Percentiles rank a stretch among this genome's conserved stretches.
These are phyloP conservation scores for Solanum piurae DNA, from an alignment of 257 asterid species.

Conservation along the genomic window DNA sequence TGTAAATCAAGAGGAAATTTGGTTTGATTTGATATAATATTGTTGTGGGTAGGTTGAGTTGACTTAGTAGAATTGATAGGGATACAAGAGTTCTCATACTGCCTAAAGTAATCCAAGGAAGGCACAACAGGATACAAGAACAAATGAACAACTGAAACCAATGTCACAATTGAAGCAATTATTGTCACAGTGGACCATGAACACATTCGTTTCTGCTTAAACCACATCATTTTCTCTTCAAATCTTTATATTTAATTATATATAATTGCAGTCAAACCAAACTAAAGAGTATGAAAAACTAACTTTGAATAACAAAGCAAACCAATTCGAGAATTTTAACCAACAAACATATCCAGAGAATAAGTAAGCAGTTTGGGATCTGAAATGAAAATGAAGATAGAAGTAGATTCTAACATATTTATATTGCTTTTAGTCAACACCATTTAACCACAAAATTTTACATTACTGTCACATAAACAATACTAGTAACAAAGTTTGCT, in stretches of 20 bases:
- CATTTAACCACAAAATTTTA: no score
- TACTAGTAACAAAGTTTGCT: not conserved
- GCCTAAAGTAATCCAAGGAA: constrained; percentile 45
- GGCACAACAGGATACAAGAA: constrained; percentile 56
- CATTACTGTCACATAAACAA: no score
- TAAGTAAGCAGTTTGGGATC: not conserved
- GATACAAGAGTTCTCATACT: constrained; percentile 31
- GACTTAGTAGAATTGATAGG: constrained; percentile 15
- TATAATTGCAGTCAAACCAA: not conserved
- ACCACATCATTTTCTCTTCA: constrained; percentile 51
- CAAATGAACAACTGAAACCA: constrained; percentile 63
- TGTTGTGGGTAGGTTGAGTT: constrained; percentile 3
- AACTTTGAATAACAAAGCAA: not conserved
- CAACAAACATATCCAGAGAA: not conserved
- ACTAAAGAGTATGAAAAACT: no score
- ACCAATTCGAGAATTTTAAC: not conserved
- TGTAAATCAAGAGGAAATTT: constrained; percentile 55
- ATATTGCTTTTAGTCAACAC: not conserved
- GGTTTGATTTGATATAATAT: constrained; percentile 2
- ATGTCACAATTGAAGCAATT: constrained; percentile 50
- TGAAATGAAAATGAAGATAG: not conserved
- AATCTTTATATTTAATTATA: not conserved
- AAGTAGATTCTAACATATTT: not conserved
- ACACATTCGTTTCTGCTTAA: constrained; percentile 73
- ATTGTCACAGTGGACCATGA: constrained; percentile 70